Evolutionary conservation across 2,329 filamentous ascomycete species (phyloP), one percentile per base, ranked within the genome.

Genomic region (Aspergillus sp.): DNA sequence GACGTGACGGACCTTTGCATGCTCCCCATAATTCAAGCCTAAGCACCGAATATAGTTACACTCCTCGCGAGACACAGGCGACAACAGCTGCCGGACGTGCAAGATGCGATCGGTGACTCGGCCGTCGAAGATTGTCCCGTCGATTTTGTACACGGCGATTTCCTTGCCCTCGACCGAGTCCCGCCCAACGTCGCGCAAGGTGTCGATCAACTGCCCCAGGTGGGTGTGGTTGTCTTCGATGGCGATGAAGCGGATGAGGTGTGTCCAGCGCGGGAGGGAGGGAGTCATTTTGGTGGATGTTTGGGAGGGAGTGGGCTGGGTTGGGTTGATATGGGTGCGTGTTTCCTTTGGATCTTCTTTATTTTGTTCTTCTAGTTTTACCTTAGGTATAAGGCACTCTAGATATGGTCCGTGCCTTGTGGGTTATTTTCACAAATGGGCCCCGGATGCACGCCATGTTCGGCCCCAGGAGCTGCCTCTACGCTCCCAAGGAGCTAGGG

Each of bases 241-340:
- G 30, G 72, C 71, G 41, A 74, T 66, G 60, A 75, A 75, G 7
- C 71, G 71, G 55, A 75, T 65, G 3, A 75, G 57, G 48, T 74
- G 72, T 34, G 73, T 74, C 72, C 72, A 74, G 41, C 64, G 22
- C 3, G 46, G 22, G 7, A 74, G 41, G 65, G 43, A 19, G 43
- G 22, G n/a, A 19, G 45, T 4, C 45, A 47, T 47, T 47, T 47
- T 23, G 19, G 22, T 15, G 34, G 9, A 5, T 41, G n/a, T 47
- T 19, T 22, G 17, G 45, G 45, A 5, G 45, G 17, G 17, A 8
- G 43, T 8, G 22, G n/a, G 6, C 22, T 47, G 6, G 22, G 19
- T 19, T 19, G 19, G 19, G 19, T 19, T 19, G 19, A 19, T 47
- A 2, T 15, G 3, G 22, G 8, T 48, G 19, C 9, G n/a, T 2